Percentiles rank a stretch among this genome's conserved stretches.
phyloP scores from a whole-genome alignment of 2,329 filamentous ascomycete genomes.

The Alternaria consortialis region DNA sequence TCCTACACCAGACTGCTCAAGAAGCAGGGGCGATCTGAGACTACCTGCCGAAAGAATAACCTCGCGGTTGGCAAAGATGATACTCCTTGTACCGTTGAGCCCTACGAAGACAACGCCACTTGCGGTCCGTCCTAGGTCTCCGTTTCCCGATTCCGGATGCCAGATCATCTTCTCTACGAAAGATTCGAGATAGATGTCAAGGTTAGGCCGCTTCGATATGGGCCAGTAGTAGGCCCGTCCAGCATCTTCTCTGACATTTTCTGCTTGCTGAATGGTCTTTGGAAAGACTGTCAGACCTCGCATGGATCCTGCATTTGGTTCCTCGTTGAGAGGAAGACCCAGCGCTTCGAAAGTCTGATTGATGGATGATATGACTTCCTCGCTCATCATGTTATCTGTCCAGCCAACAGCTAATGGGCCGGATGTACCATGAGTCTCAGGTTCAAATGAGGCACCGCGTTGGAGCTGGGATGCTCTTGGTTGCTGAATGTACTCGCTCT shows the following conservation, averaged over 20 bases:
- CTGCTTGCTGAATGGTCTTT: no score
- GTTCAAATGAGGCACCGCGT: no score
- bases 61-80: slow-evolving; percentile 1
- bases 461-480: not conserved
- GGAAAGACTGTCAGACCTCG: no score
- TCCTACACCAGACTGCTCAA: not conserved
- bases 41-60: slow-evolving; percentile 4
- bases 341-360: not conserved
- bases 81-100: not conserved
- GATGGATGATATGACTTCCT: not conserved
- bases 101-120: not conserved
- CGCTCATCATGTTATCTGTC: slow-evolving; percentile 1
- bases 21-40: slow-evolving; percentile 1
- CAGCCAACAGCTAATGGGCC: not conserved
- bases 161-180: slow-evolving; percentile 1
- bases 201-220: not conserved
- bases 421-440: no score
- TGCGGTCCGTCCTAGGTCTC: not conserved
- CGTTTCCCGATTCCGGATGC: not conserved
- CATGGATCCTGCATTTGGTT: no score
- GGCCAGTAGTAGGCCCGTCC: slow-evolving; percentile 7
- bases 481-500: not conserved
- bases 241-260: not conserved
- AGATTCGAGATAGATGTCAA: slow-evolving; percentile 5
- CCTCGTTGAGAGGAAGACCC: not conserved